Conservation (phyloP, 2,329 filamentous ascomycete genomes). For the Microcera coccophila region DNA sequence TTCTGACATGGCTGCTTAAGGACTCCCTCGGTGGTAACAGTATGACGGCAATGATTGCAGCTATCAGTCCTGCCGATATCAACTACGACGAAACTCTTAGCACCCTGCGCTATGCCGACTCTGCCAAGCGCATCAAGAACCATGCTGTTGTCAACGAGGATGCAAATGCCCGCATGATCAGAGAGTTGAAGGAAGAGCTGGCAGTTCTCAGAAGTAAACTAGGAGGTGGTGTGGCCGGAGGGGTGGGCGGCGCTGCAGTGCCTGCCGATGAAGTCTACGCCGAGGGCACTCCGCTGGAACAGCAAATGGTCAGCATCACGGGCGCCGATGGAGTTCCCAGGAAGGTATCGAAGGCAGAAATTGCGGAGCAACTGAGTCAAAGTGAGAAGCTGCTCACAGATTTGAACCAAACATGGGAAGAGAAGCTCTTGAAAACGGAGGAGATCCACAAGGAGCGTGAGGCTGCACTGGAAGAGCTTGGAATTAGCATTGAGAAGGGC, state of each 20-base stretch:
- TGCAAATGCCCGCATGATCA: slow-evolving; percentile 97
- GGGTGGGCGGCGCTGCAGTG: slow-evolving; percentile 45
- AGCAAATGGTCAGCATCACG: slow-evolving; percentile 95
- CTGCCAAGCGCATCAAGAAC: slow-evolving; percentile 99
- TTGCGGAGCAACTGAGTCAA: slow-evolving; percentile 91
- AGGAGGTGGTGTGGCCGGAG: slow-evolving; percentile 50
- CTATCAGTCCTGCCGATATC: slow-evolving; percentile 96
- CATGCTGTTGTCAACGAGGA: slow-evolving; percentile 99
- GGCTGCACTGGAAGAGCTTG: slow-evolving; percentile 88
- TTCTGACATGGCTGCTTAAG: slow-evolving; percentile 94
- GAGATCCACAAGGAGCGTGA: slow-evolving; percentile 97
- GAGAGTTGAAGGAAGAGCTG: slow-evolving; percentile 94
- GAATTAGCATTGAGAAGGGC: slow-evolving; percentile 98
- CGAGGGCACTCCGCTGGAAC: slow-evolving; percentile 84
- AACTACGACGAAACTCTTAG: slow-evolving; percentile 98
- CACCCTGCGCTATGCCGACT: slow-evolving; percentile 93
- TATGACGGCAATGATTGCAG: slow-evolving; percentile 99
- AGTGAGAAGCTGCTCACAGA: slow-evolving; percentile 95
- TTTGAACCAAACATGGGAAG: slow-evolving; percentile 97
- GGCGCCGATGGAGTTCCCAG: slow-evolving; percentile 80
- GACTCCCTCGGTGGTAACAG: slow-evolving; percentile 97
- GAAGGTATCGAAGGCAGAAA: slow-evolving; percentile 97
- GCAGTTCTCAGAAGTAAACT: slow-evolving; percentile 83
- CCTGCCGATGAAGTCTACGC: slow-evolving; percentile 80
- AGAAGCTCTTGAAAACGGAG: slow-evolving; percentile 92